Percentiles rank a stretch among this genome's conserved stretches.
These are phyloP conservation scores for Amphichorda felina DNA, from an alignment of 2,329 filamentous ascomycete species.

Conservation along the genomic window DNA sequence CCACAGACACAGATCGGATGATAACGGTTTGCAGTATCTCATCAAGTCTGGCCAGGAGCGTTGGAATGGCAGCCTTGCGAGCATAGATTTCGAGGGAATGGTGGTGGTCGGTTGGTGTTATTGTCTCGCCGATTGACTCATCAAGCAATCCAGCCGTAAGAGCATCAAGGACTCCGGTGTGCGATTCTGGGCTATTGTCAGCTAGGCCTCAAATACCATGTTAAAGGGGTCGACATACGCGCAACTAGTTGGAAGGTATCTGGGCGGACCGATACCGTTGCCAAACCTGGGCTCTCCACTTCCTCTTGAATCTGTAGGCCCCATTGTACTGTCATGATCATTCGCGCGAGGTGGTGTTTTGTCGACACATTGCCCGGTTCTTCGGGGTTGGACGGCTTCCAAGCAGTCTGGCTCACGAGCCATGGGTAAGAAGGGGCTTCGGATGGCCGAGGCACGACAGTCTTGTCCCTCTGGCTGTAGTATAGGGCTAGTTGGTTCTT, in stretches of 20 bases:
- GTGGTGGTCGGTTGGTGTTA: conserved; percentile 9
- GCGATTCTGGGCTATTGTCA: conserved; percentile 1
- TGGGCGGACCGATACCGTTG: conserved; percentile 24
- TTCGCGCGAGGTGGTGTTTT: conserved; percentile 29
- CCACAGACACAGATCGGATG: conserved; percentile 13
- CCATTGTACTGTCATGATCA: conserved; percentile 38
- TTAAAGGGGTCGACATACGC: conserved; percentile 19
- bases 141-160: conserved; percentile 18
- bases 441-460: conserved; percentile 1
- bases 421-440: conserved; percentile 1
- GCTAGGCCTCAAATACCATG: no score
- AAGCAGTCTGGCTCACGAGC: neutral
- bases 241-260: conserved; percentile 29
- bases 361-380: neutral
- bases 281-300: conserved; percentile 26
- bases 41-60: conserved; percentile 23
- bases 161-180: conserved; percentile 11
- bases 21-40: conserved; percentile 13
- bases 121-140: conserved; percentile 16
- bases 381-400: conserved; percentile 1
- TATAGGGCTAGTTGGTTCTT: conserved; percentile 31
- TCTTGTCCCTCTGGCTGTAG: conserved; percentile 9
- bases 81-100: conserved; percentile 16
- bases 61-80: conserved; percentile 14
- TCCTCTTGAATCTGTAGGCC: conserved; percentile 33